These are phyloP conservation scores for Lenzites betulinus DNA, from an alignment of 768 basidiomycete genomes.

Conservation along the genomic window DNA sequence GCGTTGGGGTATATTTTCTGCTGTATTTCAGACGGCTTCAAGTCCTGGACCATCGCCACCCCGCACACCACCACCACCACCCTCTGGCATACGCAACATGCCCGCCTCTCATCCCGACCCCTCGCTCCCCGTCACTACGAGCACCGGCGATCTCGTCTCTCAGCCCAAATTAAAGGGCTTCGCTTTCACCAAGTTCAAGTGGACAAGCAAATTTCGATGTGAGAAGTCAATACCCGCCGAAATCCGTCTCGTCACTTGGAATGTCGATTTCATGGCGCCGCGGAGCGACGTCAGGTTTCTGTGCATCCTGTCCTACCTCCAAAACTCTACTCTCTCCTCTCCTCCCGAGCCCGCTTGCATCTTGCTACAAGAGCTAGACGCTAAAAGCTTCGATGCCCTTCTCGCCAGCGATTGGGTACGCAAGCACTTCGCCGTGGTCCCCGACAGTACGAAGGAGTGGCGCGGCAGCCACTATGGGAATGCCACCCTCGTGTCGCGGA, in stretches of 20 bases:
- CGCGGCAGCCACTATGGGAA: slow-evolving; percentile 58
- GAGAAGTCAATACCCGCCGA: slow-evolving; percentile 34
- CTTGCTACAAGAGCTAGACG: slow-evolving; percentile 68
- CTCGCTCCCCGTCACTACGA: neutral
- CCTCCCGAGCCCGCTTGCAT: slow-evolving; percentile 59
- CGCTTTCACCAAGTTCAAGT: neutral
- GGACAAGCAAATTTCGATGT: slow-evolving; percentile 5
- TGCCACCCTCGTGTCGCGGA: slow-evolving; percentile 66
- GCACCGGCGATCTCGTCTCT: neutral
- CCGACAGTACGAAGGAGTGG: slow-evolving; percentile 58
- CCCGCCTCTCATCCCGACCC: neutral
- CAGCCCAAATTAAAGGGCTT: slow-evolving; percentile 6
- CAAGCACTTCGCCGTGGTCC: slow-evolving; percentile 58
- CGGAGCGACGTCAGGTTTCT: slow-evolving; percentile 46
- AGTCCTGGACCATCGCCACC: neutral
- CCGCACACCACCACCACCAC: neutral
- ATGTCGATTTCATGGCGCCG: slow-evolving; percentile 53
- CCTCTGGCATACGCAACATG: neutral
- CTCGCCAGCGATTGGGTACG: slow-evolving; percentile 65
- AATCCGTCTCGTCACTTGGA: slow-evolving; percentile 70
- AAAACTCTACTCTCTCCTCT: slow-evolving; percentile 51
- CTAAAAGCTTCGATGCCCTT: slow-evolving; percentile 46
- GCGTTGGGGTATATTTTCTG: neutral
- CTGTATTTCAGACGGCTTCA: neutral
- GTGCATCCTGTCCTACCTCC: slow-evolving; percentile 55